phyloP scores from a whole-genome alignment of 352 stramenopile species.

The Pythium vanterpoolii region DNA sequence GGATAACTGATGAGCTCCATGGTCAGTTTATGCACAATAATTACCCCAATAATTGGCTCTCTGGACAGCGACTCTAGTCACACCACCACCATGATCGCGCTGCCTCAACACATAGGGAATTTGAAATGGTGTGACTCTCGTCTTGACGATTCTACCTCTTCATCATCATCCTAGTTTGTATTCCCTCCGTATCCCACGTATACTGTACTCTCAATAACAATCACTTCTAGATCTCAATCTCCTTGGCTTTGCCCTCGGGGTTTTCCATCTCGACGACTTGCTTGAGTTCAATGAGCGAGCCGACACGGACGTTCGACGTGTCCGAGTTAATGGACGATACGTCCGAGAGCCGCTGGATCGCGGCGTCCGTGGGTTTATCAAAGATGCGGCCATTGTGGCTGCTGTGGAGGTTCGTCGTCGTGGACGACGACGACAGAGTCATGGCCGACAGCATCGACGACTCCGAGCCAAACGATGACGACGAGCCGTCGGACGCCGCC shows the following conservation, averaged over 20 bases:
- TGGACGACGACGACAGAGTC: background rate
- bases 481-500: constrained; percentile 2
- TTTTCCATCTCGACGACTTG: constrained; percentile 21
- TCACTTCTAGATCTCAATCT: constrained; percentile 29
- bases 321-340: constrained; percentile 16
- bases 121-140: no score
- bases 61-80: no score
- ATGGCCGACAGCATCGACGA: background rate
- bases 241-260: constrained; percentile 10
- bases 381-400: constrained; percentile 15
- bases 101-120: no score
- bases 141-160: no score
- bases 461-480: constrained; percentile 3
- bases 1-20: background rate
- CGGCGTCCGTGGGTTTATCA: constrained; percentile 6
- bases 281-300: constrained; percentile 25
- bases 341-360: constrained; percentile 19
- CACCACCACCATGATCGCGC: no score
- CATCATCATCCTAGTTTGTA: no score
- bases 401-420: constrained; percentile 2
- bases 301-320: constrained; percentile 2
- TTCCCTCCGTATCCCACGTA: no score
- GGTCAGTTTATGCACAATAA: background rate
- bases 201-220: no score
- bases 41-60: background rate